phyloP scores from a whole-genome alignment of 305 asterid species.

The Solanum hybrid region DNA sequence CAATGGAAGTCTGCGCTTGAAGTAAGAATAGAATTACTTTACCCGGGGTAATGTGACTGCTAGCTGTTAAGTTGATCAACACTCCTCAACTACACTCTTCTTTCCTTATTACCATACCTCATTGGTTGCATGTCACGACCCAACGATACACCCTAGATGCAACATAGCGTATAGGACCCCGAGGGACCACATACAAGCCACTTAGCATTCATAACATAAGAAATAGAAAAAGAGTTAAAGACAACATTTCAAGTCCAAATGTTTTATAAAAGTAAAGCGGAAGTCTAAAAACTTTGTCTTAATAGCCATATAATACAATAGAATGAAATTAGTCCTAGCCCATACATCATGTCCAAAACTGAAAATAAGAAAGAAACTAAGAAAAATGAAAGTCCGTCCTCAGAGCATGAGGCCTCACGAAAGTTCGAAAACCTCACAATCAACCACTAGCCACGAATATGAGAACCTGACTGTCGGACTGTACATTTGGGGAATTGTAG shows the following conservation, averaged over 20 bases:
- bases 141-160: background rate
- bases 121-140: background rate
- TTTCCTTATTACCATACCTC: background rate
- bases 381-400: background rate
- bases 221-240: too few species aligned
- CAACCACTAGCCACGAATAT: background rate
- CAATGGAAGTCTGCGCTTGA: background rate
- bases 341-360: background rate
- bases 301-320: background rate
- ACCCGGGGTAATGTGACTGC: background rate
- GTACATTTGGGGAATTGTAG: background rate
- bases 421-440: background rate
- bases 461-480: background rate
- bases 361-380: background rate
- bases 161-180: background rate
- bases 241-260: background rate
- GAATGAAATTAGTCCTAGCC: background rate
- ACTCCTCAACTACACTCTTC: background rate
- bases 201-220: too few species aligned
- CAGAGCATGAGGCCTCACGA: background rate
- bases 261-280: background rate
- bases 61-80: too few species aligned
- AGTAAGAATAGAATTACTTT: background rate
- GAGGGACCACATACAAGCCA: background rate
- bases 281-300: too few species aligned